phyloP scores from a whole-genome alignment of 2,329 filamentous ascomycete species.

The Calycina herbarum region DNA sequence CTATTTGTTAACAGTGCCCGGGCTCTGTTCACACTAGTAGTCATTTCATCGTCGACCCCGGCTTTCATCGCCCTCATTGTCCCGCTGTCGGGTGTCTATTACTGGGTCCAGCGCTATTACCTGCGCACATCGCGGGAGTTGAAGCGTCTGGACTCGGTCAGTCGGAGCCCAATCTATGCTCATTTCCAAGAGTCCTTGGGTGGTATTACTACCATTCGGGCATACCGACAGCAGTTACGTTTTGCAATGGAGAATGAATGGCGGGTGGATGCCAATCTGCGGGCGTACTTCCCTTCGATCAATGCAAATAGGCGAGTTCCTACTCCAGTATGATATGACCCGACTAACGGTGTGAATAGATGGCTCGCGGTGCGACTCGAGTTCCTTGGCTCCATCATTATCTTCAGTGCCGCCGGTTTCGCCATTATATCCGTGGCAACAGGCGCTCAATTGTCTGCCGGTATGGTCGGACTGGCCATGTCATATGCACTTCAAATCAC shows the following conservation, averaged over 20 bases:
- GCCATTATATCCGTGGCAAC: slow-evolving; percentile 76
- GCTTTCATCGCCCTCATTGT: slow-evolving; percentile 78
- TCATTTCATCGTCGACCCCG: slow-evolving; percentile 82
- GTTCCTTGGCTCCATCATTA: slow-evolving; percentile 93
- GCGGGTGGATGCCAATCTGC: slow-evolving; percentile 91
- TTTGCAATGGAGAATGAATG: slow-evolving; percentile 96
- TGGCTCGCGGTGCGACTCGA: slow-evolving; percentile 95
- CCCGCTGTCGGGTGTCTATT: slow-evolving; percentile 77
- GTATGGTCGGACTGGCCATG: slow-evolving; percentile 89
- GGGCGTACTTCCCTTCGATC: slow-evolving; percentile 94
- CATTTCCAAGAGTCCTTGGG: slow-evolving; percentile 98
- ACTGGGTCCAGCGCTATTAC: slow-evolving; percentile 96
- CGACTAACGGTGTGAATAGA: slow-evolving; percentile 47
- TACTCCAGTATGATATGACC: neutral
- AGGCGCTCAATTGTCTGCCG: slow-evolving; percentile 63
- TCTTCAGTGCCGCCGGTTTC: slow-evolving; percentile 81
- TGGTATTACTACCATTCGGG: slow-evolving; percentile 91
- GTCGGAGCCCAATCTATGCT: slow-evolving; percentile 92
- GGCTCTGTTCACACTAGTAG: slow-evolving; percentile 78
- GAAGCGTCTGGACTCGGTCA: slow-evolving; percentile 93
- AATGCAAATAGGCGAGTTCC: slow-evolving; percentile 57
- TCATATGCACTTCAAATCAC: slow-evolving; percentile 97
- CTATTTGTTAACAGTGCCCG: slow-evolving; percentile 74
- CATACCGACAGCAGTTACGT: slow-evolving; percentile 83
- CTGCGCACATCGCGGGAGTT: slow-evolving; percentile 93